These are phyloP conservation scores for Cercis canadensis DNA, from an alignment of 306 rosid species.

Conservation along the genomic window DNA sequence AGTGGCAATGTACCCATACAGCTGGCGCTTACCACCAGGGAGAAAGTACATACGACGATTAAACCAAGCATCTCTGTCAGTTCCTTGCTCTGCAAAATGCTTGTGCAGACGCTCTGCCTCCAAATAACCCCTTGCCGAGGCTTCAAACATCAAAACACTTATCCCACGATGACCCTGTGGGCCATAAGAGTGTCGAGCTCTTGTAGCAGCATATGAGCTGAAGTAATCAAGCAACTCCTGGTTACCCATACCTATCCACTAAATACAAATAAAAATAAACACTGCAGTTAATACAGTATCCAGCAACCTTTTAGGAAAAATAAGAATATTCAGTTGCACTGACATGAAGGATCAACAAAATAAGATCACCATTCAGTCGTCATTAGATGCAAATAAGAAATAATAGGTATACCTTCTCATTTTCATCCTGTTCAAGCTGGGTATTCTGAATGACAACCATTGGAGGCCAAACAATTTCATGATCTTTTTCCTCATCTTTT, in stretches of 20 bases:
- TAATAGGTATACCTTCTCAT: constrained; percentile 61
- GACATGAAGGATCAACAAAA: constrained; percentile 2
- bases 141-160: constrained; percentile 85
- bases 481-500: constrained; percentile 67
- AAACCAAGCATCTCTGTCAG: constrained; percentile 72
- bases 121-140: constrained; percentile 74
- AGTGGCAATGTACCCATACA: constrained; percentile 73
- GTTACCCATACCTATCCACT: constrained; percentile 85
- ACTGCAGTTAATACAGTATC: constrained; percentile 23
- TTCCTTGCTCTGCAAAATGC: constrained; percentile 71
- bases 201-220: constrained; percentile 57
- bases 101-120: constrained; percentile 87
- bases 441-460: constrained; percentile 81
- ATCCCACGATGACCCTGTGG: constrained; percentile 92
- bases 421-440: constrained; percentile 70
- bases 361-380: neutral
- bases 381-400: constrained; percentile 19
- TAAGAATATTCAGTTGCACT: constrained; percentile 12
- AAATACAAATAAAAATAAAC: constrained; percentile 28
- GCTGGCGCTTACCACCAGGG: constrained; percentile 78
- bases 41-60: constrained; percentile 43
- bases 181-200: constrained; percentile 83
- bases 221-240: constrained; percentile 82
- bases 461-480: constrained; percentile 91
- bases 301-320: neutral